These are phyloP conservation scores for Lactifluus pinguis DNA, from an alignment of 768 basidiomycete species.

Conservation along the genomic window DNA sequence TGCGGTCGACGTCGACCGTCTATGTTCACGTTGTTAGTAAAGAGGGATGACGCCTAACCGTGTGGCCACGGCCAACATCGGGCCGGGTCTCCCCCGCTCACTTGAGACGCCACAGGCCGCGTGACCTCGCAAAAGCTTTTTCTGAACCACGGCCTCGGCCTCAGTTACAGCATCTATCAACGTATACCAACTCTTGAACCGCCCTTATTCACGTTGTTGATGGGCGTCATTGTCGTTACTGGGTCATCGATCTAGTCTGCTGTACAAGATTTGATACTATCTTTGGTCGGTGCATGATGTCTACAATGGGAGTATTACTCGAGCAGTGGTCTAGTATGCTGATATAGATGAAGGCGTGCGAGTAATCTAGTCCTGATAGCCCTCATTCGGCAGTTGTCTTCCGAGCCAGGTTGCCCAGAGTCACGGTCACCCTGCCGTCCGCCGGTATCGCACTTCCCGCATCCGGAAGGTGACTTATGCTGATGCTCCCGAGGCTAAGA, in stretches of 20 bases:
- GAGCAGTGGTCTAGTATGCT: background rate
- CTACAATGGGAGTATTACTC: background rate
- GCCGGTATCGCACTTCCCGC: background rate
- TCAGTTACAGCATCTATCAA: too few relatives aligned
- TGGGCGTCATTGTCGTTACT: background rate
- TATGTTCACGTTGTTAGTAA: too few relatives aligned
- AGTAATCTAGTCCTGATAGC: background rate
- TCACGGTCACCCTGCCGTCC: background rate
- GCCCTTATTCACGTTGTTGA: too few relatives aligned
- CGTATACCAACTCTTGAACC: too few relatives aligned
- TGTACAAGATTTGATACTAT: background rate
- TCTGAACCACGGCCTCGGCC: too few relatives aligned
- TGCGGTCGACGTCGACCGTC: too few relatives aligned
- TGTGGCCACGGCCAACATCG: too few relatives aligned
- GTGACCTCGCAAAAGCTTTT: too few relatives aligned
- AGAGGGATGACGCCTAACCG: too few relatives aligned
- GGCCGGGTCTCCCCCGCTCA: too few relatives aligned
- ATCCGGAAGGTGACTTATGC: slow-evolving; percentile 4
- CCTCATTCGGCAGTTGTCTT: background rate
- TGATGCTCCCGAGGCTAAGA: slow-evolving; percentile 9
- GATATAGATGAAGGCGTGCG: background rate
- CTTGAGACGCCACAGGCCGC: too few relatives aligned
- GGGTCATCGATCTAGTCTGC: background rate
- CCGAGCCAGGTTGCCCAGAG: background rate
- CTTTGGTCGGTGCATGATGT: background rate